A percentile compares a stretch with the other conserved stretches of the same genome.
These are phyloP conservation scores for Starmerella lactis-condensi DNA, from an alignment of 805 yeast species.

Conservation along the genomic window DNA sequence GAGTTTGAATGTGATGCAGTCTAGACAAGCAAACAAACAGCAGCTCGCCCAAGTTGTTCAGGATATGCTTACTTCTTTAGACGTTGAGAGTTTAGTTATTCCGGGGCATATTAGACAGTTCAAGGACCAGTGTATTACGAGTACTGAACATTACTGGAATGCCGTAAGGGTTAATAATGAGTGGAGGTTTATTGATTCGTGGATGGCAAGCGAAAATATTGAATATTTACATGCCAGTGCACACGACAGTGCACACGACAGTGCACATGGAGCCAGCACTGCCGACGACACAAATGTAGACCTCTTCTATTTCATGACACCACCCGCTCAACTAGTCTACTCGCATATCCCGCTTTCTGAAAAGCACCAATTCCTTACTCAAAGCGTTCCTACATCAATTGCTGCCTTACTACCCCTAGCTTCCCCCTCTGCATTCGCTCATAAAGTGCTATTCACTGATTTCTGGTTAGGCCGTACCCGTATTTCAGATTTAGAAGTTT, in stretches of 20 bases:
- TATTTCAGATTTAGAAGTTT: constrained; percentile 54
- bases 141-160: constrained; percentile 65
- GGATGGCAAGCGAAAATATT: constrained; percentile 41
- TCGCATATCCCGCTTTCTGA: constrained; percentile 73
- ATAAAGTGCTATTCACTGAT: constrained; percentile 39
- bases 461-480: constrained; percentile 63
- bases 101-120: constrained; percentile 66
- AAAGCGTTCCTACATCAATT: constrained; percentile 60
- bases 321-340: constrained; percentile 56
- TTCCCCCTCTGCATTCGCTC: constrained; percentile 60
- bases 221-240: constrained; percentile 28
- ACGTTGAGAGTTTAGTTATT: constrained; percentile 57
- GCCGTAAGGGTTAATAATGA: constrained; percentile 56
- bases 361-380: constrained; percentile 64
- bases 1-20: constrained; percentile 21
- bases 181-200: constrained; percentile 63
- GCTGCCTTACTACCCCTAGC: constrained; percentile 70
- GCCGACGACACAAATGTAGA: constrained; percentile 22
- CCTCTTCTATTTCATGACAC: constrained; percentile 55
- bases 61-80: constrained; percentile 48
- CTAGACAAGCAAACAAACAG: constrained; percentile 41
- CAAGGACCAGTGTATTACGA: constrained; percentile 19
- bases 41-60: constrained; percentile 65
- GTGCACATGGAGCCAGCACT: constrained; percentile 9
- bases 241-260: constrained; percentile 12